Conservation (phyloP, 1,284 basidiomycete species). For the Ustilago nuda region DNA sequence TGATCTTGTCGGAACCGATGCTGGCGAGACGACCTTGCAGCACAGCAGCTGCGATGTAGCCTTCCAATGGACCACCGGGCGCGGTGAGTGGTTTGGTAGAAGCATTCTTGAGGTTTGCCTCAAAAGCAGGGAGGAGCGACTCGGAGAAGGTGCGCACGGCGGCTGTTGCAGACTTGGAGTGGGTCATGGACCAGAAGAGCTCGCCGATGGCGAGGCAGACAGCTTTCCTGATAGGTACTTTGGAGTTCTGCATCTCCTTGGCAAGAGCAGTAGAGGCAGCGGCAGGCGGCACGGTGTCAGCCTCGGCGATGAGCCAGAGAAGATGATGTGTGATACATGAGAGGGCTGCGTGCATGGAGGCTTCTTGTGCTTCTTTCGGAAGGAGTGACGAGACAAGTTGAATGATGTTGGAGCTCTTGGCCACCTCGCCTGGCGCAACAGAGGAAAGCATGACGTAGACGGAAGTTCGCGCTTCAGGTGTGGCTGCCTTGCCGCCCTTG, state of each 20-base stretch:
- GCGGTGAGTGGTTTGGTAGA: conserved; percentile 59
- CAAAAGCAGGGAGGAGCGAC: conserved; percentile 59
- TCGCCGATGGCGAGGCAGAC: conserved; percentile 53
- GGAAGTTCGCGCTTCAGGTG: conserved; percentile 56
- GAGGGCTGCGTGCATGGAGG: conserved; percentile 53
- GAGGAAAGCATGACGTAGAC: conserved; percentile 56
- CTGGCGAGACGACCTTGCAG: conserved; percentile 42
- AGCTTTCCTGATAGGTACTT: conserved; percentile 55
- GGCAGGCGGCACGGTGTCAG: conserved; percentile 24
- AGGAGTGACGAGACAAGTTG: conserved; percentile 49
- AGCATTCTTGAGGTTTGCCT: conserved; percentile 58
- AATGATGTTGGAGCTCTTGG: conserved; percentile 38
- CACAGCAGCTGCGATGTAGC: conserved; percentile 58
- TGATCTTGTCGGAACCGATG: conserved; percentile 49
- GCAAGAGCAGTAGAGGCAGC: conserved; percentile 39
- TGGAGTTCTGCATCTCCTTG: conserved; percentile 62
- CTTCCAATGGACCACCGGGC: conserved; percentile 62
- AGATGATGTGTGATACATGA: conserved; percentile 49
- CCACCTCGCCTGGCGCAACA: conserved; percentile 27
- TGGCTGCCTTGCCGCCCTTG: conserved; percentile 53
- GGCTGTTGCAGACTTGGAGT: conserved; percentile 15
- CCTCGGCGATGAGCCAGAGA: conserved; percentile 30
- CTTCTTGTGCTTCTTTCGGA: conserved; percentile 61
- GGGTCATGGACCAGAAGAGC: conserved; percentile 44
- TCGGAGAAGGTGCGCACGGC: conserved; percentile 51